Evolutionary conservation across 257 asterid species (phyloP).

Genomic region (Paraleonurus japonicus): DNA sequence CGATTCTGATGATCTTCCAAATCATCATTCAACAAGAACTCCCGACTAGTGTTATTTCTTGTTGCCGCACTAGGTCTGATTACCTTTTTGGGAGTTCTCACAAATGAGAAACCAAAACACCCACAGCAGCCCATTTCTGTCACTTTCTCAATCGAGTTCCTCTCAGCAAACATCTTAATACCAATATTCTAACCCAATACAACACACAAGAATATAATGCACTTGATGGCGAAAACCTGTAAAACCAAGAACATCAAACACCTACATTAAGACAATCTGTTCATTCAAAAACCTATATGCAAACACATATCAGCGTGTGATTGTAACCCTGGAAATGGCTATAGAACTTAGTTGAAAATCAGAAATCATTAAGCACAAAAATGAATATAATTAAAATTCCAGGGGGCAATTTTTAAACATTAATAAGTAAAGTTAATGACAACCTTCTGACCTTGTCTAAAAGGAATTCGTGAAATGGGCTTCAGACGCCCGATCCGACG

Average conservation of each 20-base stretch:
- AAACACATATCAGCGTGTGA: background rate
- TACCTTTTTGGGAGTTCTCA: constrained; percentile 49
- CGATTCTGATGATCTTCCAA: constrained; percentile 51
- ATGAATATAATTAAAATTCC: background rate
- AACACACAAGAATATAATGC: constrained; percentile 34
- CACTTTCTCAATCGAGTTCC: constrained; percentile 48
- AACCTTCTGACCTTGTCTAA: constrained; percentile 15
- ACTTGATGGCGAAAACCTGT: constrained; percentile 56
- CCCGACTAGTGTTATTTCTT: constrained; percentile 43
- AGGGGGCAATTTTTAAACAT: background rate
- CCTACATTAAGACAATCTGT: background rate
- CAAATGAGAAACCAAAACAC: constrained; percentile 83
- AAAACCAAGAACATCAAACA: constrained; percentile 25
- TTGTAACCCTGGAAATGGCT: background rate
- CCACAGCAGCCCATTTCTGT: constrained; percentile 89
- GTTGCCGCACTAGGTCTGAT: constrained; percentile 44
- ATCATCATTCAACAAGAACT: constrained; percentile 59
- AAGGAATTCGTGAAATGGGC: constrained; percentile 21
- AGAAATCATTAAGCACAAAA: background rate
- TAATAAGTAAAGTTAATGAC: constrained; percentile 1
- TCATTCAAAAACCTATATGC: background rate
- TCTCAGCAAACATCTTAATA: constrained; percentile 42
- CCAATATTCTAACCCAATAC: constrained; percentile 15
- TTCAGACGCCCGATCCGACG: constrained; percentile 23
- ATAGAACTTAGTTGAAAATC: background rate